These are phyloP conservation scores for Phaffia australis DNA, from an alignment of 768 basidiomycete genomes.

Conservation along the genomic window DNA sequence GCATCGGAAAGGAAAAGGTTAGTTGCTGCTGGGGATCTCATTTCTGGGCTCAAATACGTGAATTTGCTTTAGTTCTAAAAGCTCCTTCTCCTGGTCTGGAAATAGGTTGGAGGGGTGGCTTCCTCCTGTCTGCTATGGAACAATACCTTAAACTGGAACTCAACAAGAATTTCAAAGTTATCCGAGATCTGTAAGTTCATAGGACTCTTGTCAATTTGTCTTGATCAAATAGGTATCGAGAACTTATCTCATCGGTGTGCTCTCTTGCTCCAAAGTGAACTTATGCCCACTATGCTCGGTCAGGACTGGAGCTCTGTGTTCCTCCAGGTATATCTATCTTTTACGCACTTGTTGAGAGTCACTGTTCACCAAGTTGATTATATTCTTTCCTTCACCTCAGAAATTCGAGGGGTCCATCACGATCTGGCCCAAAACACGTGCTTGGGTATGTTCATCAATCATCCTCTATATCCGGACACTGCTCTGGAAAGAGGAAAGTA, in stretches of 20 bases:
- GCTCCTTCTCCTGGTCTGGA: background rate
- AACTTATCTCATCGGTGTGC: background rate
- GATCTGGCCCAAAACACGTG: constrained; percentile 40
- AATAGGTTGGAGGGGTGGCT: constrained; percentile 87
- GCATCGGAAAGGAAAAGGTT: constrained; percentile 83
- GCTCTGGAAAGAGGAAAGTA: background rate
- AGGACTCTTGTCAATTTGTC: background rate
- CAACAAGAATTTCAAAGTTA: constrained; percentile 95
- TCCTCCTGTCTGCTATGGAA: constrained; percentile 78
- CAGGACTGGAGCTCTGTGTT: constrained; percentile 97
- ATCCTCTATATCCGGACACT: background rate
- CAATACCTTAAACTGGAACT: constrained; percentile 92
- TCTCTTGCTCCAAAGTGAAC: constrained; percentile 42
- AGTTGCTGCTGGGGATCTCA: constrained; percentile 1
- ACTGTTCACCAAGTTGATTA: background rate
- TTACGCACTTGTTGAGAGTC: constrained; percentile 44
- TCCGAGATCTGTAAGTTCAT: constrained; percentile 58
- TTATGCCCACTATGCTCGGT: constrained; percentile 82
- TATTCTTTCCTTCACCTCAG: background rate
- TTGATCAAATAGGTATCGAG: background rate
- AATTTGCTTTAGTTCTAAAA: constrained; percentile 2
- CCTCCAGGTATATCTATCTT: constrained; percentile 55
- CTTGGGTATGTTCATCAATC: constrained; percentile 35
- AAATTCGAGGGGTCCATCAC: constrained; percentile 37
- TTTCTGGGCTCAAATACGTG: background rate